Percentiles rank a stretch among this genome's conserved stretches.
Conservation (phyloP, 1,284 basidiomycete species). For the Sanguinoderma infundibulare region DNA sequence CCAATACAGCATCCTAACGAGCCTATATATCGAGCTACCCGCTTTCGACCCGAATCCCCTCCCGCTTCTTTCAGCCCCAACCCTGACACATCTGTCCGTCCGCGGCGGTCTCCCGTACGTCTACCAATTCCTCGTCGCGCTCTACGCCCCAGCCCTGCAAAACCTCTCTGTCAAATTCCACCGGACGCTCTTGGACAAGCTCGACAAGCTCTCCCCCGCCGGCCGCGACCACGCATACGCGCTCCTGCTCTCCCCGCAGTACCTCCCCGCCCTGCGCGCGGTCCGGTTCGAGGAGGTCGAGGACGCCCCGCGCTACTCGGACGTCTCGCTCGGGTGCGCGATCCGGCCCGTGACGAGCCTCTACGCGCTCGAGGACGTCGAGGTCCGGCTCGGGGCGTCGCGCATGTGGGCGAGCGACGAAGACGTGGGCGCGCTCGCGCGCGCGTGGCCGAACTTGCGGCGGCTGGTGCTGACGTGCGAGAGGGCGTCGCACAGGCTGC, state of each 20-base stretch:
- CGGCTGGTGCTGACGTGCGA: slow-evolving; percentile 13
- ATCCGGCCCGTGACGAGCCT: slow-evolving; percentile 12
- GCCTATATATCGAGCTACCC: slow-evolving; percentile 14
- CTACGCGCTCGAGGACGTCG: slow-evolving; percentile 14
- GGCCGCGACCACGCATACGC: slow-evolving; percentile 10
- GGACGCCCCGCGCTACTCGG: slow-evolving; percentile 5
- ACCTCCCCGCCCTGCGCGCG: slow-evolving; percentile 3
- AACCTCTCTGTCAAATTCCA: slow-evolving; percentile 8
- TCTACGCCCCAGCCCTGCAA: slow-evolving; percentile 1
- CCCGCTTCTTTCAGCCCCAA: background rate
- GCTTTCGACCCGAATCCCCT: slow-evolving; percentile 1
- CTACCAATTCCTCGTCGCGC: slow-evolving; percentile 14
- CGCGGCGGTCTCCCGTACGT: slow-evolving; percentile 17
- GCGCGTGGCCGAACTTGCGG: slow-evolving; percentile 9
- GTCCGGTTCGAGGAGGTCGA: slow-evolving; percentile 7
- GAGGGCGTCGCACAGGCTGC: background rate
- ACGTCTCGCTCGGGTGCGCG: slow-evolving; percentile 2
- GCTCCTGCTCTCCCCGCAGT: background rate
- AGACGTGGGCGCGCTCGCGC: slow-evolving; percentile 7
- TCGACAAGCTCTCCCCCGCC: background rate
- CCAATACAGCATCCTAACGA: background rate
- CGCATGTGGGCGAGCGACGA: slow-evolving; percentile 7
- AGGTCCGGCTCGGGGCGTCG: slow-evolving; percentile 10
- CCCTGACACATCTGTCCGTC: slow-evolving; percentile 3
- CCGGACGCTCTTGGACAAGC: slow-evolving; percentile 11